A percentile compares a stretch with the other conserved stretches of the same genome.
Conservation (phyloP, 345 rosid species). For the Clarkia xantiana region DNA sequence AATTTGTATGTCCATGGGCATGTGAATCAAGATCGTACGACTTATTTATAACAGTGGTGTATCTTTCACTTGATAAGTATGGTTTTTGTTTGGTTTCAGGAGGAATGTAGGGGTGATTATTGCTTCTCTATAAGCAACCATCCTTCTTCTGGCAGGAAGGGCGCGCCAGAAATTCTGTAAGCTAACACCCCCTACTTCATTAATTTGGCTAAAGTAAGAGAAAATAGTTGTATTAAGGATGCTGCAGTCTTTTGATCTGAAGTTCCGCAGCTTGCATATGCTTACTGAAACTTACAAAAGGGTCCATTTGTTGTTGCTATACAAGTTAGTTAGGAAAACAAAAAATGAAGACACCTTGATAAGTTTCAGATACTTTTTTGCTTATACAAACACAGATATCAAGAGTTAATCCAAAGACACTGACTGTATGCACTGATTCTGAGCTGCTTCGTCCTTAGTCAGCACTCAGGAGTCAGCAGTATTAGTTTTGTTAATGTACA, state of each 20-base stretch:
- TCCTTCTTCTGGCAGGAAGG: background rate
- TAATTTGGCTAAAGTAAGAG: too few relatives aligned
- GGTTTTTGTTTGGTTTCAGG: background rate
- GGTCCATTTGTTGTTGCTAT: too few relatives aligned
- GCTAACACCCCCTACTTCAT: background rate
- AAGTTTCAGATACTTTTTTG: too few relatives aligned
- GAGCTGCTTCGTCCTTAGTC: too few relatives aligned
- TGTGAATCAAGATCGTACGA: background rate
- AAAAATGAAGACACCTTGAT: too few relatives aligned
- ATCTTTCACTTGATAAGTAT: background rate
- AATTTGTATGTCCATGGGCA: too few relatives aligned
- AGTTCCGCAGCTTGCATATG: background rate
- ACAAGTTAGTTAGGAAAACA: too few relatives aligned
- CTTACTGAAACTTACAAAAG: background rate
- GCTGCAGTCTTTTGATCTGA: too few relatives aligned
- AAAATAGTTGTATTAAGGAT: too few relatives aligned
- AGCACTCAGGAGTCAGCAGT: background rate
- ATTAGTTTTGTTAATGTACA: background rate
- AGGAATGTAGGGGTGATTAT: slow-evolving; percentile 7
- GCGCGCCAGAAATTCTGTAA: slow-evolving; percentile 8
- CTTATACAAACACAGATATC: too few relatives aligned
- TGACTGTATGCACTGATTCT: too few relatives aligned
- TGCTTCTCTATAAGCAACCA: slow-evolving; percentile 7
- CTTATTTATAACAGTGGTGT: background rate
- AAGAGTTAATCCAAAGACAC: too few relatives aligned